Evolutionary conservation across 257 asterid species (phyloP).

Genomic region (Solanum arcanum): DNA sequence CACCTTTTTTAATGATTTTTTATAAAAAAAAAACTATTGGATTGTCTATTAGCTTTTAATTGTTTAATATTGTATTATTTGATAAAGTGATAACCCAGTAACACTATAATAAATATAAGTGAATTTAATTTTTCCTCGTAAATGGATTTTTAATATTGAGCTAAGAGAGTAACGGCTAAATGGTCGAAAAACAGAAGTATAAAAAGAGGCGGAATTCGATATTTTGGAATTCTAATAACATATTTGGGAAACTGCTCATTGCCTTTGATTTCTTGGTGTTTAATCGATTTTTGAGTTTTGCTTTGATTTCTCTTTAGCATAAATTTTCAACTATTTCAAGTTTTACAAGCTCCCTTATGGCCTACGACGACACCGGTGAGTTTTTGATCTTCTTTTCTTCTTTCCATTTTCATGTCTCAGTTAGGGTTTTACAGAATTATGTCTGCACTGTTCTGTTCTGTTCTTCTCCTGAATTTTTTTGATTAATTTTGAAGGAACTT

Average conservation of each 20-base stretch:
- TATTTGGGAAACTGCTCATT: not conserved
- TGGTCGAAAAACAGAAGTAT: not conserved
- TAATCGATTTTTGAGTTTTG: not conserved
- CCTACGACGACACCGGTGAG: not conserved
- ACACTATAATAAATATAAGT: not conserved
- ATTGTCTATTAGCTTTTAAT: no score
- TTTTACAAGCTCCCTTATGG: not conserved
- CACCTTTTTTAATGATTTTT: no score
- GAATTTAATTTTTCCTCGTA: no score
- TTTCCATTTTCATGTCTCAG: not conserved
- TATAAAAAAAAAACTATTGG: no score
- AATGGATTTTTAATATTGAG: no score
- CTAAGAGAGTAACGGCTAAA: not conserved
- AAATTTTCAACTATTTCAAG: no score
- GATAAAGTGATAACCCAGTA: no score
- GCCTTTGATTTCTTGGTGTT: not conserved
- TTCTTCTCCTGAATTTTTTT: not conserved
- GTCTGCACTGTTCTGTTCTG: not conserved
- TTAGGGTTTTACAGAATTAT: not conserved
- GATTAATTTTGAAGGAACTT: not conserved
- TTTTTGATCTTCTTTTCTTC: not conserved
- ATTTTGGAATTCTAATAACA: not conserved
- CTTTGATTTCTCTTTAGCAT: not conserved
- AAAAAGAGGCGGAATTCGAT: not conserved
- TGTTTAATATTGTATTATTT: no score